Evolutionary conservation across 352 stramenopile species (phyloP), one percentile per base, ranked within the genome.

Genomic region (Pythium aristosporum): DNA sequence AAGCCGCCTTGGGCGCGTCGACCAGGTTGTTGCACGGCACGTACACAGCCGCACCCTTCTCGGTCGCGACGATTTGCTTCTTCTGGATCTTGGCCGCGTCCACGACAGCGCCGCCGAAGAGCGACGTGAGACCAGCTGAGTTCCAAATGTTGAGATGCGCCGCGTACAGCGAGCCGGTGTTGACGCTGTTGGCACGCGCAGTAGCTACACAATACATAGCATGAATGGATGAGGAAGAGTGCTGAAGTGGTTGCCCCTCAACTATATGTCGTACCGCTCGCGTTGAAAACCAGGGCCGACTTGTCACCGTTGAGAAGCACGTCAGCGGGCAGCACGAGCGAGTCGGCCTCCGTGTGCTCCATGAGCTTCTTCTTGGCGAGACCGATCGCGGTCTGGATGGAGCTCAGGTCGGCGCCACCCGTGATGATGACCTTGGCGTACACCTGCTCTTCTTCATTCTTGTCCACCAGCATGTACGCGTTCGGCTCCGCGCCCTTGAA

Each of bases 11-110:
- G 12, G 81, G 81, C 43, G 80, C 72, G 58, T 86, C 72, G 67
- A 90, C 83, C 36, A 92, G 61, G 75, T 90, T 90, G 77, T 90
- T 83, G 74, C 80, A 92, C 53, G 79, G 80, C 70, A 92, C 81
- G 53, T 89, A 72, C 30, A 92, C 79, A 6, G 81, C 82, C 9
- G 68, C 65, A 30, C 75, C 83, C 44, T 59, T 75, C 61, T 82
- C 74, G 5, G 77, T 68, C 15, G 73, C 48, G 25, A 89, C 67
- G 18, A 85, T 53, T 56, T 88, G 72, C 74, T 90, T 89, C 65
- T 85, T 85, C 53, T 73, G 56, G 57, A 89, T 66, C 55, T 76
- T 82, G 53, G 43, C 54, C 21, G 65, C 68, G 52, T 89, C 79
- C 21, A 88, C 76, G 48, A 92, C 67, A 10, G 83, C 83, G 13